These are phyloP conservation scores for Coemansia sp. DNA, from an alignment of 192 early-diverging fungal species.

Conservation along the genomic window DNA sequence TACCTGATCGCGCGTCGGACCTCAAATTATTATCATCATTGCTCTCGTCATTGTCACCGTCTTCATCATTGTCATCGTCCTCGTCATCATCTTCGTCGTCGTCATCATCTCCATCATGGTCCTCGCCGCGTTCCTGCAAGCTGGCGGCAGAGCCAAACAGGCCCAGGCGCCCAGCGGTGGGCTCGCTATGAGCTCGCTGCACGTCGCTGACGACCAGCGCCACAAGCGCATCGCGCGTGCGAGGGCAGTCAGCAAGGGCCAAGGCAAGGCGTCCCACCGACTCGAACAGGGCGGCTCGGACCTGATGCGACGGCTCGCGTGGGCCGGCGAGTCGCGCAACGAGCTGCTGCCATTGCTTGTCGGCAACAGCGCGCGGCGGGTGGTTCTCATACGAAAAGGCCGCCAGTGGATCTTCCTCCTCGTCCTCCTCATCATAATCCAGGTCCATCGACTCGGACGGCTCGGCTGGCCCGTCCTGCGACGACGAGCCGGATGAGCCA, in stretches of 20 bases:
- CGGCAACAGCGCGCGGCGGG: conserved; percentile 36
- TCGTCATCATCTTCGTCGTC: conserved; percentile 9
- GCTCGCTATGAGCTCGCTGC: conserved; percentile 29
- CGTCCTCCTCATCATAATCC: not conserved
- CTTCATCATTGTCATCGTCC: conserved; percentile 1
- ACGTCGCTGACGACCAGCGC: conserved; percentile 36
- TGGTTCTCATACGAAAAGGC: conserved; percentile 29
- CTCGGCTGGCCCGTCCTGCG: not conserved
- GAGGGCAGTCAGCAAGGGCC: conserved; percentile 48
- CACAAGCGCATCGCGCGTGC: conserved; percentile 44
- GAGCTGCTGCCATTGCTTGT: conserved; percentile 54
- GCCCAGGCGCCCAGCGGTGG: conserved; percentile 15
- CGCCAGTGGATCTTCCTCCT: conserved; percentile 6
- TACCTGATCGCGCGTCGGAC: not conserved
- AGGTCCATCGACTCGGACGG: not conserved
- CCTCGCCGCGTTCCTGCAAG: conserved; percentile 19
- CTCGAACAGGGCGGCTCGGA: conserved; percentile 56
- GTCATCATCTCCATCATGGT: conserved; percentile 21
- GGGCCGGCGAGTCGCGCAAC: conserved; percentile 45
- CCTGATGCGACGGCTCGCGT: conserved; percentile 55
- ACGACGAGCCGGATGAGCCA: not conserved
- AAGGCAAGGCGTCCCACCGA: conserved; percentile 44
- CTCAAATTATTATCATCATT: not conserved
- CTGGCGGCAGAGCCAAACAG: conserved; percentile 37
- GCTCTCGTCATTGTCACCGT: conserved; percentile 2